phyloP scores from a whole-genome alignment of 2,329 filamentous ascomycete species.

The Ilyonectria mors-panacis region DNA sequence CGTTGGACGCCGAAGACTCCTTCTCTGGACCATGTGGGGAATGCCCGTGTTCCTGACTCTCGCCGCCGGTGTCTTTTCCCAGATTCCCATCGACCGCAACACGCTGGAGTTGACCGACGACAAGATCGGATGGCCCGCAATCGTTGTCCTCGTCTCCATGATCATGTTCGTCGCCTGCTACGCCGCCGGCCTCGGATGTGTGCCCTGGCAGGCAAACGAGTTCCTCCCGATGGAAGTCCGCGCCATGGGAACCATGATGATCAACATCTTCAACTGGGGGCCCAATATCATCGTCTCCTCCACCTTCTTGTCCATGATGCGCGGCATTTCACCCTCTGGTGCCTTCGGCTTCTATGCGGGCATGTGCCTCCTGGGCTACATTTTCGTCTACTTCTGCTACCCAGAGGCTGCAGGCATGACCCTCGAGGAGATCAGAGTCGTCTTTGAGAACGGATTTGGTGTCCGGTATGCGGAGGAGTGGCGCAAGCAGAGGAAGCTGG shows the following conservation, averaged over 20 bases:
- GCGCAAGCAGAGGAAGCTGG: constrained; percentile 36
- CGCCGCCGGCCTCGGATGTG: constrained; percentile 39
- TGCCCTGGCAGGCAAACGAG: constrained; percentile 43
- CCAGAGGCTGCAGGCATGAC: constrained; percentile 67
- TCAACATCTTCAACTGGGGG: constrained; percentile 60
- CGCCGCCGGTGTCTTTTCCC: constrained; percentile 30
- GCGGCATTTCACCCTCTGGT: constrained; percentile 34
- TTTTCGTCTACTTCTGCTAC: constrained; percentile 62
- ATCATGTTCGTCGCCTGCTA: constrained; percentile 45
- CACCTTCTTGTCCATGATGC: constrained; percentile 39
- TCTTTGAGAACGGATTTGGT: constrained; percentile 63
- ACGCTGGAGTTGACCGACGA: constrained; percentile 31
- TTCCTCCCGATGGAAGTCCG: constrained; percentile 57
- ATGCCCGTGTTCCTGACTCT: constrained; percentile 36
- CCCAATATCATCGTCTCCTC: constrained; percentile 52
- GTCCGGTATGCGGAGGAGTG: constrained; percentile 48
- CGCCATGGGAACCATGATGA: constrained; percentile 61
- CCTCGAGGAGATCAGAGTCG: constrained; percentile 63
- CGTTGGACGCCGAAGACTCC: constrained; percentile 31
- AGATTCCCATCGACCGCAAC: constrained; percentile 32
- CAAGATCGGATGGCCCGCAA: constrained; percentile 33
- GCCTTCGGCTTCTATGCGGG: constrained; percentile 37
- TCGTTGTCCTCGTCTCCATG: constrained; percentile 35
- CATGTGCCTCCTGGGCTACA: constrained; percentile 27
- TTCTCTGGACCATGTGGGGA: constrained; percentile 40